Evolutionary conservation across 2,329 filamentous ascomycete genomes (phyloP).

Genomic region (Colletotrichum tropicicola): DNA sequence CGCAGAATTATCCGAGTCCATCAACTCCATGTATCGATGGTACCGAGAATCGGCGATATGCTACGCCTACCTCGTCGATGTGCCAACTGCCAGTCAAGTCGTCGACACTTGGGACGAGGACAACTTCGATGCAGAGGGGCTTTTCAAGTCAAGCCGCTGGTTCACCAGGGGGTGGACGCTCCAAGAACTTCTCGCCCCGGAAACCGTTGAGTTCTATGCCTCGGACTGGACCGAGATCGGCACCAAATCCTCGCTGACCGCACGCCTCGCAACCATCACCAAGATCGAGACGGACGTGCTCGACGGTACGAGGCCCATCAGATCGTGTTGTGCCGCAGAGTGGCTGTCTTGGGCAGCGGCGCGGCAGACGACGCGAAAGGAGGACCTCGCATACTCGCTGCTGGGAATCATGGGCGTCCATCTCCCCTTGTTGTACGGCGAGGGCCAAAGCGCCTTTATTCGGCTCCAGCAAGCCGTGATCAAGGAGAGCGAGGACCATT

Average conservation of each 20-base stretch:
- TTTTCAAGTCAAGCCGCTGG: conserved; percentile 29
- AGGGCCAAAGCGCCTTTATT: conserved; percentile 35
- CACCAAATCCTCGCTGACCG: conserved; percentile 33
- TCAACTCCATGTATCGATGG: conserved; percentile 39
- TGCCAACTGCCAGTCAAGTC: background rate
- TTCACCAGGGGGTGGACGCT: conserved; percentile 38
- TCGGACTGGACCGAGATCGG: conserved; percentile 38
- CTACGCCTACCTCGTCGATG: conserved; percentile 37
- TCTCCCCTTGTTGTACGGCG: conserved; percentile 38
- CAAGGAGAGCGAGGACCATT: conserved; percentile 1
- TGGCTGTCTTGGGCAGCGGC: conserved; percentile 38
- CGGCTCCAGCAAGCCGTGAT: conserved; percentile 28
- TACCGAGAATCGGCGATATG: conserved; percentile 36
- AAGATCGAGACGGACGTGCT: conserved; percentile 35
- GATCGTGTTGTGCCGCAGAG: background rate
- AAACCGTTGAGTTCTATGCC: conserved; percentile 39
- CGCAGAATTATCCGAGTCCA: conserved; percentile 37
- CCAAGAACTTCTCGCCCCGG: conserved; percentile 41
- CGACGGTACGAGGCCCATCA: background rate
- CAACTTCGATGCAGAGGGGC: background rate
- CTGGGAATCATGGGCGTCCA: conserved; percentile 38
- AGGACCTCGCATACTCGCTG: conserved; percentile 39
- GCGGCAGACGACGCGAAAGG: conserved; percentile 31
- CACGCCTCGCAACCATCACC: conserved; percentile 31
- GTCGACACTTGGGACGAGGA: background rate